phyloP scores from a whole-genome alignment of 805 yeast genomes.

The Lipomyces japonicus region DNA sequence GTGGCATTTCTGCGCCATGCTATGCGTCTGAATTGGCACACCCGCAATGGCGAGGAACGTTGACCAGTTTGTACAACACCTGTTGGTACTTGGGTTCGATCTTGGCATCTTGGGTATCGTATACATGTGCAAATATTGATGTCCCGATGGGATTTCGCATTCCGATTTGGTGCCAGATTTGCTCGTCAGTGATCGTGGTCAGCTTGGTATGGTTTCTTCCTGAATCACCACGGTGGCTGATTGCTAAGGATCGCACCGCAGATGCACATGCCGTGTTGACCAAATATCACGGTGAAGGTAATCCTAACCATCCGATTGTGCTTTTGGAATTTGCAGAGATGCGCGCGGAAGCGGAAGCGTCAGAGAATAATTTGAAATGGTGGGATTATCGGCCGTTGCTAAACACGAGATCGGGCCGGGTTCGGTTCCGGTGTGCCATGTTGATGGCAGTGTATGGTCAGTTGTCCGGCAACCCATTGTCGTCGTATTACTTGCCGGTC shows the following conservation, averaged over 20 bases:
- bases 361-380: conserved; percentile 30
- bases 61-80: conserved; percentile 48
- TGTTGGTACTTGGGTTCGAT: conserved; percentile 54
- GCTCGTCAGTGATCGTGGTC: conserved; percentile 39
- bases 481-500: conserved; percentile 49
- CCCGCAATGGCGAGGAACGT: conserved; percentile 28
- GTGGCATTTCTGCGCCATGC: conserved; percentile 12
- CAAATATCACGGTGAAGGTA: conserved; percentile 44
- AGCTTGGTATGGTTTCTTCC: conserved; percentile 41
- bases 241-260: conserved; percentile 43
- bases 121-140: conserved; percentile 6
- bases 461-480: conserved; percentile 36
- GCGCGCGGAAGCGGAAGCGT: conserved; percentile 3
- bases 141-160: conserved; percentile 34
- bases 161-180: conserved; percentile 44
- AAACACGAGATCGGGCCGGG: conserved; percentile 40
- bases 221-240: conserved; percentile 50
- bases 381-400: conserved; percentile 7
- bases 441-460: conserved; percentile 43
- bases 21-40: conserved; percentile 22
- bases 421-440: conserved; percentile 41
- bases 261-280: conserved; percentile 45
- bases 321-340: conserved; percentile 16
- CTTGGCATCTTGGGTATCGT: conserved; percentile 27
- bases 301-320: conserved; percentile 31